Evolutionary conservation across 2,329 filamentous ascomycete species (phyloP), one percentile per base, ranked within the genome.

Genomic region (Elsinoe batatas): DNA sequence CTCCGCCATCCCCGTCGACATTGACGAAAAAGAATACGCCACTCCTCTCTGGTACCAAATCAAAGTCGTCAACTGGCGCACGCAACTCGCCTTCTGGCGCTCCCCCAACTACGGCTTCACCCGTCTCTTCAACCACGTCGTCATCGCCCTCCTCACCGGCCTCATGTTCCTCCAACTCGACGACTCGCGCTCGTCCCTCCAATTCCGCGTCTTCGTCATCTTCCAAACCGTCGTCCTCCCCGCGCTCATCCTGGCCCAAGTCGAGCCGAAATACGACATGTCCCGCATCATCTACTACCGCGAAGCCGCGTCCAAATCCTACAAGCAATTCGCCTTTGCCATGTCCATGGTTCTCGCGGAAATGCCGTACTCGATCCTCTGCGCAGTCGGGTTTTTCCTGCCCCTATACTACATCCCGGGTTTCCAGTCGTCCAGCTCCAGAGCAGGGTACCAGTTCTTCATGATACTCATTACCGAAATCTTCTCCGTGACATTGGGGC

Each of bases 31-130:
- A 63, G 89, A 95, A 69, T 95, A 87, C 63, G 91, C 91, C 0
- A 91, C 88, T 0, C 87, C 91, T 0, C 70, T 90, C 7, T 74
- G 73, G 71, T 87, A 90, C 68, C 91, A 95, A 74, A 80, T 94
- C 68, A 84, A 82, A 69, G 71, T 87, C 2, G 88, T 95, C 30
- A 79, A 82, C 62, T 76, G 73, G 57, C 83, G 91, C 57, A 88
- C 84, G 61, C 86, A 89, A 68, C 74, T 88, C 3, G 79, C 87
- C 0, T 91, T 87, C 74, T 95, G 88, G 88, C 79, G 90, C 40
- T 87, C 85, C 1, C 87, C 87, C 35, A 90, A 94, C 72, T 95
- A 95, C 68, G 83, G 89, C 53, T 93, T 94, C 69, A 94, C 89
- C 0, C 81, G 89, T 15, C 74, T 95, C 15, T 94, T 91, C 76